Evolutionary conservation across 164 flowering plant species (phyloP).

Genomic region (Buxus sempervirens): DNA sequence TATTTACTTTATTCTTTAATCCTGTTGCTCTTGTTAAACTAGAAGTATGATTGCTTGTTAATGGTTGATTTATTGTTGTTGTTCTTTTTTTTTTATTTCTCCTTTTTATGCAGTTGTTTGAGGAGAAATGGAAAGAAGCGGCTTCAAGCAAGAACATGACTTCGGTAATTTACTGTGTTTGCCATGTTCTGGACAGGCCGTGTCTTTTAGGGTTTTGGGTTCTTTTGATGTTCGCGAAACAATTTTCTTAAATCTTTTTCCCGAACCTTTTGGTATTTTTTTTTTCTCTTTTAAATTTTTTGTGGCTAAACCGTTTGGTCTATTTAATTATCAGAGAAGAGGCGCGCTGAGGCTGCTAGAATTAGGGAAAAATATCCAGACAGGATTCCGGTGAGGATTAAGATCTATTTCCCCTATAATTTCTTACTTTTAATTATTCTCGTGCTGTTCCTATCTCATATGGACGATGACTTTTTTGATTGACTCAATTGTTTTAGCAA

Average conservation of each 20-base stretch:
- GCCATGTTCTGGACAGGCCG: neutral
- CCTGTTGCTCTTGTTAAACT: too few relatives aligned
- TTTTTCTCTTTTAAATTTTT: neutral
- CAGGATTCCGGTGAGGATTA: conserved; percentile 74
- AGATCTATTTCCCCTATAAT: neutral
- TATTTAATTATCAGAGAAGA: conserved; percentile 40
- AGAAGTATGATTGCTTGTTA: neutral
- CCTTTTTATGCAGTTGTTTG: conserved; percentile 6
- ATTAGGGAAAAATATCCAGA: conserved; percentile 89
- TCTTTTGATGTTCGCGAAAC: neutral
- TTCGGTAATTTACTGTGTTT: conserved; percentile 44
- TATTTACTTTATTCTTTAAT: too few relatives aligned
- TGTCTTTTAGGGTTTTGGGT: neutral
- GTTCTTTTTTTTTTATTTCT: too few relatives aligned
- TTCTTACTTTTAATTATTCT: neutral
- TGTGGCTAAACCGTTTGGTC: neutral
- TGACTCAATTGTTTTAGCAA: too few relatives aligned
- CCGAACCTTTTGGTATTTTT: neutral
- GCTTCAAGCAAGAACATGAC: conserved; percentile 86
- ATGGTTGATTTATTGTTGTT: too few relatives aligned
- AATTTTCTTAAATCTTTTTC: neutral
- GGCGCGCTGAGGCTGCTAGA: conserved; percentile 73
- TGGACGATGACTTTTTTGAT: too few relatives aligned
- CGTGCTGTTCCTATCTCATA: neutral
- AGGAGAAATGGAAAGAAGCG: conserved; percentile 53